Evolutionary conservation across 1,284 basidiomycete species (phyloP).

Genomic region (Agroathelia rolfsii): DNA sequence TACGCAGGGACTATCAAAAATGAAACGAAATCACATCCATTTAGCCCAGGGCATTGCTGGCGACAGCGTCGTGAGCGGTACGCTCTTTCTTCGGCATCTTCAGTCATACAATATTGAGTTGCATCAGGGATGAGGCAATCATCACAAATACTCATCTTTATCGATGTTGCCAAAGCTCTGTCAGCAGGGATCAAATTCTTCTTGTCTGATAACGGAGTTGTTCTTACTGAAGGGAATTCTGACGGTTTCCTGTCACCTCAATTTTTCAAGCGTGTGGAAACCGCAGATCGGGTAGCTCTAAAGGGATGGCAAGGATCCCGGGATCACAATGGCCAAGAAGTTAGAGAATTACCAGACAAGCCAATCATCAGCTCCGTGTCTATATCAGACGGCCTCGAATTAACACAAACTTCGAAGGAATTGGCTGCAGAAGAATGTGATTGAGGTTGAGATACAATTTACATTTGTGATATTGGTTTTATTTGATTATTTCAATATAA

Average conservation of each 20-base stretch:
- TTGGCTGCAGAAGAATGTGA: no score
- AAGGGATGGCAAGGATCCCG: constrained; percentile 27
- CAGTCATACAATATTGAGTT: constrained; percentile 1
- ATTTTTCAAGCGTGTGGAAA: constrained; percentile 59
- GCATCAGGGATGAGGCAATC: constrained; percentile 64
- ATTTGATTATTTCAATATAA: no score
- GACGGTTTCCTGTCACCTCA: constrained; percentile 42
- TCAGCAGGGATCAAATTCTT: constrained; percentile 63
- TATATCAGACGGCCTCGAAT: no score
- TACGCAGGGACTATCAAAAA: constrained; percentile 67
- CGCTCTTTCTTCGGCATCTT: constrained; percentile 12
- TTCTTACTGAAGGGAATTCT: constrained; percentile 67
- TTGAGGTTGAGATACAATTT: no score
- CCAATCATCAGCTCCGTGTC: no score
- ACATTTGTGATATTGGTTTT: no score
- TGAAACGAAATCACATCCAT: constrained; percentile 84
- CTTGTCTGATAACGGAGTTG: constrained; percentile 75
- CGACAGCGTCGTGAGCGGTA: constrained; percentile 66
- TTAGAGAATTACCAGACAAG: no score
- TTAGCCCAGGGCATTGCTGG: constrained; percentile 66
- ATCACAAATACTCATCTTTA: constrained; percentile 66
- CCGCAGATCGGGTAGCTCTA: constrained; percentile 21
- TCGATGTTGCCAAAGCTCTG: constrained; percentile 66
- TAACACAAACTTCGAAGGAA: no score
- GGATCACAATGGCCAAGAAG: no score